Evolutionary conservation across 106 monocot species (phyloP), one percentile per base, ranked within the genome.

Genomic region (Platanthera zijinensis): DNA sequence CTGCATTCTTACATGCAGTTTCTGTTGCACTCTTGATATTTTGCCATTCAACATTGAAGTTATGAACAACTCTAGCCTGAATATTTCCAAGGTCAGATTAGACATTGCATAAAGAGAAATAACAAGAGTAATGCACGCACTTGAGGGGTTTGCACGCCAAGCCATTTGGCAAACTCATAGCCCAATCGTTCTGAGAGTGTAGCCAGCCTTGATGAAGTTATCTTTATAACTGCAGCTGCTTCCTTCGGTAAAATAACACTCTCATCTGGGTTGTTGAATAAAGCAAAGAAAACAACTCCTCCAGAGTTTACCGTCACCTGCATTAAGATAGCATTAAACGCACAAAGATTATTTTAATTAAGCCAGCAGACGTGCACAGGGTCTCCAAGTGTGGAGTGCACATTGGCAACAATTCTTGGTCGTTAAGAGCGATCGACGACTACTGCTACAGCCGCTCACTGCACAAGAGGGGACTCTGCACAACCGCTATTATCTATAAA

Each of bases 281-380:
- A 78, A 46, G 94, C 91, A 86, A 94, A 99, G 80, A 99, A 99
- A 69, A 99, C 94, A 80, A 99, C 94, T 61, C 97, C 97, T 1
- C 97, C 97, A 75, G 97, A 99, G 72, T 94, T 99, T 10, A 99
- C 89, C 52, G 87, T 99, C 50, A 99, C 83, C 96, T 91, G 76
- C 5, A 83, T 47, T 22, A 78, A 74, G n/a, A 54, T 0, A 79
- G 50, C 8, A 32, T 5, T 3, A 39, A 39, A 39, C 1, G 3
- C 32, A 66, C 0, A 30, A 66, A 66, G 0, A 7, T 66, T 66
- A 66, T 47, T 70, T n/a, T 9, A 45, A 70, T 17, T 6, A 70
- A 53, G 8, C 6, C 6, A 14, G 53, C 53, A 53, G 8, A 4
- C 53, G 53, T 53, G 53, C 53, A 53, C 6, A 7, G 14, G 53